These are phyloP conservation scores for Aureobasidium sp. DNA, from an alignment of 2,329 filamentous ascomycete species.

Conservation along the genomic window DNA sequence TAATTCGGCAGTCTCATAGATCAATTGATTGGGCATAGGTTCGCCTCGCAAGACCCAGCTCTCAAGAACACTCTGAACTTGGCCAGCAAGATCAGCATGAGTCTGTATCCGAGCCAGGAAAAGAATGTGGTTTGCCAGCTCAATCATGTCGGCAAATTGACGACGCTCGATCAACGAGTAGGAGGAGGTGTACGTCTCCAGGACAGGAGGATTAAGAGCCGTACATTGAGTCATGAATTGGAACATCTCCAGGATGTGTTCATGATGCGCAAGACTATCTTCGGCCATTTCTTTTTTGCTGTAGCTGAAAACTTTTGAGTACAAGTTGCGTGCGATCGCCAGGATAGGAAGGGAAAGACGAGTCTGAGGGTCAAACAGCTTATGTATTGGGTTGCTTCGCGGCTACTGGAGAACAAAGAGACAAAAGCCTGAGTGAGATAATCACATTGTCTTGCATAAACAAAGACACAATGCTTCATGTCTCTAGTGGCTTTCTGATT, in stretches of 20 bases:
- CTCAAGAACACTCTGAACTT: neutral
- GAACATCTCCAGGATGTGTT: neutral
- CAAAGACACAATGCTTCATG: neutral
- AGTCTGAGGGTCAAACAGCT: neutral
- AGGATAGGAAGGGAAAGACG: neutral
- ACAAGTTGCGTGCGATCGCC: neutral
- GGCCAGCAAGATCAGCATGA: neutral
- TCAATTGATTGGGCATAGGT: neutral
- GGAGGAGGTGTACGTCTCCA: neutral
- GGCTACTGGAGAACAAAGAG: neutral
- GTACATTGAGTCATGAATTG: neutral
- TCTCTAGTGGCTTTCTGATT: neutral
- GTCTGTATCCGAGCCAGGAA: neutral
- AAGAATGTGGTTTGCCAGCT: neutral
- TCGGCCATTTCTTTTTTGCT: neutral
- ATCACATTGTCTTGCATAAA: neutral
- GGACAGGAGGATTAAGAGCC: neutral
- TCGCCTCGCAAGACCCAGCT: neutral
- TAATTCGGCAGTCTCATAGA: neutral
- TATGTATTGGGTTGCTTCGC: neutral
- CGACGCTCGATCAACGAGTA: neutral
- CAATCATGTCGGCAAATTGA: slow-evolving; percentile 5
- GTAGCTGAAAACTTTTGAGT: neutral
- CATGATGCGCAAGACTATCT: neutral
- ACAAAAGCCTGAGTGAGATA: no score